Conservation (phyloP, 768 basidiomycete genomes). For the Tephrocybe sp. region DNA sequence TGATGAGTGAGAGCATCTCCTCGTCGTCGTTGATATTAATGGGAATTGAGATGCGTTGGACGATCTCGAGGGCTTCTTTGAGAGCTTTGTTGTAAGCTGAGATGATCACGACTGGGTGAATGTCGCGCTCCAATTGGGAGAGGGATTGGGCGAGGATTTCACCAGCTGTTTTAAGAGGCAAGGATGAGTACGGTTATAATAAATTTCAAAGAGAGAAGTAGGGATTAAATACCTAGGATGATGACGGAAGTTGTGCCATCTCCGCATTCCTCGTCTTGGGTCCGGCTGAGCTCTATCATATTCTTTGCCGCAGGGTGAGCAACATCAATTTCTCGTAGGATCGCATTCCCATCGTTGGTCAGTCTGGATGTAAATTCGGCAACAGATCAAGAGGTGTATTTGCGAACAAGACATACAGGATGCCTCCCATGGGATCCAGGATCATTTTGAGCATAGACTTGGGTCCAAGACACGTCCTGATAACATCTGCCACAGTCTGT, state of each 20-base stretch:
- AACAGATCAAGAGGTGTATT: not conserved
- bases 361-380: slow-evolving; percentile 45
- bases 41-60: slow-evolving; percentile 83
- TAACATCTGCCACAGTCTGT: slow-evolving; percentile 96
- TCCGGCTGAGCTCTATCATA: slow-evolving; percentile 97
- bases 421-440: slow-evolving; percentile 98
- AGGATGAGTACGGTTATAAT: too few relatives aligned
- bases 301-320: slow-evolving; percentile 99
- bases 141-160: slow-evolving; percentile 97
- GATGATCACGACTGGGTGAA: slow-evolving; percentile 99
- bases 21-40: slow-evolving; percentile 83
- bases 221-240: slow-evolving; percentile 75
- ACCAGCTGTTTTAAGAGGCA: slow-evolving; percentile 57
- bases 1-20: slow-evolving; percentile 95
- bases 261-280: slow-evolving; percentile 98
- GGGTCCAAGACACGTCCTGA: slow-evolving; percentile 93
- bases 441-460: slow-evolving; percentile 99
- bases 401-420: slow-evolving; percentile 57
- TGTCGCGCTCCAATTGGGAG: slow-evolving; percentile 90
- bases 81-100: slow-evolving; percentile 96
- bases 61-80: slow-evolving; percentile 85
- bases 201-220: too few relatives aligned
- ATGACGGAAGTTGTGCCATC: slow-evolving; percentile 99
- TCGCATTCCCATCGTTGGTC: slow-evolving; percentile 99
- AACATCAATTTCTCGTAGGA: slow-evolving; percentile 96